These are phyloP conservation scores for Panaeolus cyanescens DNA, from an alignment of 768 basidiomycete species.

Conservation along the genomic window DNA sequence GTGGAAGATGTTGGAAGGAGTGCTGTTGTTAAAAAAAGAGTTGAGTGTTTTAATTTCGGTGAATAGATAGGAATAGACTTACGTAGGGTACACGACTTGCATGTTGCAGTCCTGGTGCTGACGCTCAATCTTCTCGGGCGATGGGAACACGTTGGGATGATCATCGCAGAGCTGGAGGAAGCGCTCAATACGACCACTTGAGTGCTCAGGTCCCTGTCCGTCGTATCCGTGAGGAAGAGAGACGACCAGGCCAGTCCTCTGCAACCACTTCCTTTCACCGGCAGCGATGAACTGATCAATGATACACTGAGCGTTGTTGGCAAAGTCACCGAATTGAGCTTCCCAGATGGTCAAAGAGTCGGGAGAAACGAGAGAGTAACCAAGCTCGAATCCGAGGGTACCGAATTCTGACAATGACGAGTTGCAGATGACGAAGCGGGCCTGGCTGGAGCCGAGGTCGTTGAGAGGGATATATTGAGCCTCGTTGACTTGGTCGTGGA, in stretches of 20 bases:
- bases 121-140: slow-evolving; percentile 84
- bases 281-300: slow-evolving; percentile 99
- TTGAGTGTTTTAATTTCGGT: slow-evolving; percentile 17
- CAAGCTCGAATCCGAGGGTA: slow-evolving; percentile 94
- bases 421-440: slow-evolving; percentile 94
- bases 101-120: slow-evolving; percentile 99
- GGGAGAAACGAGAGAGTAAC: slow-evolving; percentile 97
- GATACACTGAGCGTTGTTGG: slow-evolving; percentile 95
- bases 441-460: slow-evolving; percentile 84
- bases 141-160: slow-evolving; percentile 90
- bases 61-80: slow-evolving; percentile 29
- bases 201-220: slow-evolving; percentile 98
- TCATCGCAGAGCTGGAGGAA: slow-evolving; percentile 99
- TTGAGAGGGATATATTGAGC: slow-evolving; percentile 88
- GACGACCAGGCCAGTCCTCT: slow-evolving; percentile 89
- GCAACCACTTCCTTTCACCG: slow-evolving; percentile 97
- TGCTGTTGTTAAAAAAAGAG: slow-evolving; percentile 45
- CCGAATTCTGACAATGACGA: slow-evolving; percentile 96
- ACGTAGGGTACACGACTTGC: slow-evolving; percentile 98
- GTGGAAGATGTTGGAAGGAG: slow-evolving; percentile 98
- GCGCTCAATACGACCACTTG: slow-evolving; percentile 91
- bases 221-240: slow-evolving; percentile 95
- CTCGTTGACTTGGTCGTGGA: slow-evolving; percentile 95
- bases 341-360: slow-evolving; percentile 95
- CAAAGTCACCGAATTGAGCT: slow-evolving; percentile 98